Conservation (phyloP, 2,329 filamentous ascomycete species). For the Diaporthe sp. region DNA sequence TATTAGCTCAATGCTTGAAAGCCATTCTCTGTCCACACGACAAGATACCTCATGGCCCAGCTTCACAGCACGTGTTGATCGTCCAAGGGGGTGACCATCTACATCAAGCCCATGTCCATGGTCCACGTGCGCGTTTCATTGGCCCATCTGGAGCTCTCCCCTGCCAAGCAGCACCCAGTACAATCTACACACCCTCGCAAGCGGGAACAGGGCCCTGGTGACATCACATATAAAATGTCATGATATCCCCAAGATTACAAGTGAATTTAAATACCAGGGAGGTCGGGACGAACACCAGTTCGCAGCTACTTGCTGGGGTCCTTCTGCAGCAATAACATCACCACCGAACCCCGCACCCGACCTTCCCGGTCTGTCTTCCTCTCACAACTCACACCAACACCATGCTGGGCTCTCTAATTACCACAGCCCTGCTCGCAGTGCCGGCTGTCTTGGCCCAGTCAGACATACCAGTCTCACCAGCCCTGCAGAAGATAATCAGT, state of each 20-base stretch:
- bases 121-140: slow-evolving; percentile 35
- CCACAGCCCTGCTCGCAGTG: background rate
- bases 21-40: background rate
- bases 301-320: background rate
- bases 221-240: slow-evolving; percentile 30
- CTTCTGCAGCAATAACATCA: background rate
- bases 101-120: background rate
- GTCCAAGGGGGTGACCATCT: background rate
- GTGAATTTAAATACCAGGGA: background rate
- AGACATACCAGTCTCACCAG: slow-evolving; percentile 35
- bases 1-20: background rate
- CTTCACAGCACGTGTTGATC: slow-evolving; percentile 15
- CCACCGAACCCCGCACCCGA: background rate
- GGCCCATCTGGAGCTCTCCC: slow-evolving; percentile 15
- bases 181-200: background rate
- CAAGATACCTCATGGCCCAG: background rate
- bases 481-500: slow-evolving; percentile 33
- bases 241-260: background rate
- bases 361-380: background rate
- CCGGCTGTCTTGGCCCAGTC: slow-evolving; percentile 28
- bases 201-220: background rate
- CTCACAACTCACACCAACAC: background rate
- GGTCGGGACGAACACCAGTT: slow-evolving; percentile 24
- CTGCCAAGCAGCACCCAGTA: slow-evolving; percentile 5
- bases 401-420: slow-evolving; percentile 25